These are phyloP conservation scores for Tulasnella sp. DNA, from an alignment of 768 basidiomycete genomes.

Conservation along the genomic window DNA sequence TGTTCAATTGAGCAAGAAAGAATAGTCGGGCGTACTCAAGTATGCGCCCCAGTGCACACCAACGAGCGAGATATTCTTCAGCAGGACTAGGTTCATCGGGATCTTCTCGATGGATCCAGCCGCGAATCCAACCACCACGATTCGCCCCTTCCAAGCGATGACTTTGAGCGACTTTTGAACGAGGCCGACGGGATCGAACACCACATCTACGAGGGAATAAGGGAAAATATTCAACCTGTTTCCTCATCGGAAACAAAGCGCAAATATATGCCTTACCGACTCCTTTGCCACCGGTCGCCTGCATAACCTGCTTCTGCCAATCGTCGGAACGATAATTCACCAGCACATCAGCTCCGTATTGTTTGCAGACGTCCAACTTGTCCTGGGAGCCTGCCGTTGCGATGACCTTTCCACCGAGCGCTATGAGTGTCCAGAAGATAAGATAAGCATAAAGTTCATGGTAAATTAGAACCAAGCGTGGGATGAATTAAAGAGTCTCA, in stretches of 20 bases:
- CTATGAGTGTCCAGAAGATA: slow-evolving; percentile 46
- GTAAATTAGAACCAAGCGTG: no score
- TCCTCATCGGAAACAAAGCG: neutral
- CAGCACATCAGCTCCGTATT: slow-evolving; percentile 81
- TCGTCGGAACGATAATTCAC: slow-evolving; percentile 75
- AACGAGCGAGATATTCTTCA: slow-evolving; percentile 83
- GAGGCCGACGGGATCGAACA: slow-evolving; percentile 85
- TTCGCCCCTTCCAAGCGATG: slow-evolving; percentile 91
- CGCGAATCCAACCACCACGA: slow-evolving; percentile 92
- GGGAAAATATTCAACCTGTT: neutral
- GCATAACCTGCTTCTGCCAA: slow-evolving; percentile 91
- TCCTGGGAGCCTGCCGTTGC: slow-evolving; percentile 81
- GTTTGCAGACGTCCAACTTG: slow-evolving; percentile 79
- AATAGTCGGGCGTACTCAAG: slow-evolving; percentile 51
- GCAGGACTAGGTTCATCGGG: slow-evolving; percentile 72
- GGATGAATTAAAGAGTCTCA: neutral
- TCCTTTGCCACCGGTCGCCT: slow-evolving; percentile 80
- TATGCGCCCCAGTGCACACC: slow-evolving; percentile 91
- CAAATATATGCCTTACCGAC: slow-evolving; percentile 51
- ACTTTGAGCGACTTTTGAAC: slow-evolving; percentile 89
- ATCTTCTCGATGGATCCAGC: slow-evolving; percentile 86
- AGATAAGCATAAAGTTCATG: no score
- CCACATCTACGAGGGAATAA: slow-evolving; percentile 51
- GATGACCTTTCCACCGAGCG: slow-evolving; percentile 90
- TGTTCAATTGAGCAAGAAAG: slow-evolving; percentile 4